Conservation (phyloP, 2,329 filamentous ascomycete genomes). For the Neofusicoccum cordaticola region DNA sequence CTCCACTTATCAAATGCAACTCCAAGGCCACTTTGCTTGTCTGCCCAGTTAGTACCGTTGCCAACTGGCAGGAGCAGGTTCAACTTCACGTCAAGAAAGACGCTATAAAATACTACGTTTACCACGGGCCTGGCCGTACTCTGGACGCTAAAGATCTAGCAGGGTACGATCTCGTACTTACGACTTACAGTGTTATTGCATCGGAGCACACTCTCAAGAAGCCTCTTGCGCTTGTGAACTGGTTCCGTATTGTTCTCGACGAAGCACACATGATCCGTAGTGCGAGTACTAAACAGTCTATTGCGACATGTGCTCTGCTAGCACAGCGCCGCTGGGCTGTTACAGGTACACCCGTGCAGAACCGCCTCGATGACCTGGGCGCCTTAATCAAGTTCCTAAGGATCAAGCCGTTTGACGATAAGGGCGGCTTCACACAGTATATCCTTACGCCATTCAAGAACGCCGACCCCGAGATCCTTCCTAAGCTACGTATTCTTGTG, state of each 20-base stretch:
- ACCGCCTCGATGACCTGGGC: slow-evolving; percentile 84
- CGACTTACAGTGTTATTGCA: slow-evolving; percentile 85
- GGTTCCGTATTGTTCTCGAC: slow-evolving; percentile 91
- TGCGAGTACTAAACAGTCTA: slow-evolving; percentile 75
- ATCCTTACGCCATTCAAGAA: slow-evolving; percentile 85
- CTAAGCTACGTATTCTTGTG: slow-evolving; percentile 82
- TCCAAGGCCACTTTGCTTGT: slow-evolving; percentile 79
- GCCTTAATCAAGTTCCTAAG: slow-evolving; percentile 83
- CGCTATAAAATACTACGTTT: slow-evolving; percentile 71
- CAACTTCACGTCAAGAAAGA: slow-evolving; percentile 70
- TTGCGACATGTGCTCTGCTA: slow-evolving; percentile 75
- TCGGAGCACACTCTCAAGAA: slow-evolving; percentile 70
- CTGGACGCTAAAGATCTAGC: slow-evolving; percentile 65
- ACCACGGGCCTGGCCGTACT: slow-evolving; percentile 77
- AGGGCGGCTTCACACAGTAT: slow-evolving; percentile 69
- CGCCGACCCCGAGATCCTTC: slow-evolving; percentile 78
- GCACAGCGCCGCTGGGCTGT: slow-evolving; percentile 89
- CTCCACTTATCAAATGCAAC: slow-evolving; percentile 50
- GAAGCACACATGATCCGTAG: slow-evolving; percentile 95
- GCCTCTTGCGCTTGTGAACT: slow-evolving; percentile 75
- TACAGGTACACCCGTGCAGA: slow-evolving; percentile 95
- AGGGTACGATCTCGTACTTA: slow-evolving; percentile 79
- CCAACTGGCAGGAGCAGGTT: slow-evolving; percentile 94
- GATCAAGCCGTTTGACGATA: slow-evolving; percentile 80
- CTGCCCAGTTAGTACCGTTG: slow-evolving; percentile 84